Evolutionary conservation across 2,329 filamentous ascomycete species (phyloP).

Genomic region (Alternaria sp.): DNA sequence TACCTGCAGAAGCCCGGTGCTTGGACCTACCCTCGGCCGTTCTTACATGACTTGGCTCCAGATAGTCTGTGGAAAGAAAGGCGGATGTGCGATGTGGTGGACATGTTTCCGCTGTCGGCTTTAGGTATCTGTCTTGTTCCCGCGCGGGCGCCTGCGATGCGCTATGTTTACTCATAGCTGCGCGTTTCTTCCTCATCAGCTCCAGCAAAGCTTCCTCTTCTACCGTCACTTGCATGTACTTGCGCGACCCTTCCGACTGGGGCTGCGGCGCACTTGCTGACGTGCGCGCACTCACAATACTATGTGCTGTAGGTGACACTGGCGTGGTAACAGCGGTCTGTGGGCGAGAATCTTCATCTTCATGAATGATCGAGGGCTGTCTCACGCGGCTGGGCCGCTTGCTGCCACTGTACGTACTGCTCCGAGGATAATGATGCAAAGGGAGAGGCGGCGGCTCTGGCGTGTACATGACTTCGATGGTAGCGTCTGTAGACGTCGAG

Average conservation of each 20-base stretch:
- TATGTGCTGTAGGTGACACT: slow-evolving; percentile 40
- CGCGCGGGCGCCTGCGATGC: slow-evolving; percentile 51
- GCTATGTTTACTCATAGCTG: slow-evolving; percentile 55
- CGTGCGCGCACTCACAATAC: slow-evolving; percentile 43
- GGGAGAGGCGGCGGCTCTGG: slow-evolving; percentile 38
- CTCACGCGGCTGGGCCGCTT: slow-evolving; percentile 44
- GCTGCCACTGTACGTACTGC: slow-evolving; percentile 32
- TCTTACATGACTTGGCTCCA: slow-evolving; percentile 39
- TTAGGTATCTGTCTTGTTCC: slow-evolving; percentile 43
- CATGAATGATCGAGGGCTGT: slow-evolving; percentile 51
- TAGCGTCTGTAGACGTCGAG: slow-evolving; percentile 48
- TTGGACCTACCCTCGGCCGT: slow-evolving; percentile 28
- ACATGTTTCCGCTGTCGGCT: slow-evolving; percentile 24
- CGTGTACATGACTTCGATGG: slow-evolving; percentile 53
- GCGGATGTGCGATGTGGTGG: slow-evolving; percentile 36
- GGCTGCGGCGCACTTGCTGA: slow-evolving; percentile 49
- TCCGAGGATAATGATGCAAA: slow-evolving; percentile 29
- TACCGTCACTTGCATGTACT: slow-evolving; percentile 59
- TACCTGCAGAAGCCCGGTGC: slow-evolving; percentile 27
- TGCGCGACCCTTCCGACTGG: slow-evolving; percentile 40
- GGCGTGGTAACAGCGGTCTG: slow-evolving; percentile 36
- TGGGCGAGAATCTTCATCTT: slow-evolving; percentile 45
- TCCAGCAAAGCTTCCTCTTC: slow-evolving; percentile 61
- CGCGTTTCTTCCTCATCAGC: slow-evolving; percentile 60
- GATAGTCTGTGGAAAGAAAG: slow-evolving; percentile 37